Evolutionary conservation across 305 asterid genomes (phyloP).

Genomic region (Andrographis paniculata): DNA sequence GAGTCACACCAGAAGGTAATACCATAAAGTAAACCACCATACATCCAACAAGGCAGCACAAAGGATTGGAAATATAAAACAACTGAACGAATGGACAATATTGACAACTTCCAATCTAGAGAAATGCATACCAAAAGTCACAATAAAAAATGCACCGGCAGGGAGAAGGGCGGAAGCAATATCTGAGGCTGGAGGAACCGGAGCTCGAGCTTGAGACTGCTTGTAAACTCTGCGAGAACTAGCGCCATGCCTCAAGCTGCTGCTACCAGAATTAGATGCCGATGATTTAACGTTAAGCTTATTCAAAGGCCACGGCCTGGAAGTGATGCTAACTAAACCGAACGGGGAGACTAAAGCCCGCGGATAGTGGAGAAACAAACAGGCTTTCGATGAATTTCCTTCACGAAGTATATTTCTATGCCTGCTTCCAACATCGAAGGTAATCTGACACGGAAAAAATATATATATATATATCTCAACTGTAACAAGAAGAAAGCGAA

Average conservation of each 20-base stretch:
- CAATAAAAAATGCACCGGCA: conserved; percentile 59
- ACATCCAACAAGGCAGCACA: neutral
- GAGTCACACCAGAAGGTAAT: neutral
- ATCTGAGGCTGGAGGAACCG: conserved; percentile 38
- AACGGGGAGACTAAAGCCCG: conserved; percentile 23
- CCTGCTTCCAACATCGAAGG: neutral
- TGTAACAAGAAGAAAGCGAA: neutral
- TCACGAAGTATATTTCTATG: conserved; percentile 17
- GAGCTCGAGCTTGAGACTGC: conserved; percentile 52
- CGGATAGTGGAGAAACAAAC: conserved; percentile 21
- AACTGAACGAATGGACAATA: neutral
- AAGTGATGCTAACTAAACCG: conserved; percentile 21
- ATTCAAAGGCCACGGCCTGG: conserved; percentile 23
- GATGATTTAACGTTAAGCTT: conserved; percentile 29
- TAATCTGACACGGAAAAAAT: conserved; percentile 22
- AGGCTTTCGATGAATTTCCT: conserved; percentile 15
- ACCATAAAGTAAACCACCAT: neutral
- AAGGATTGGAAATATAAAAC: conserved; percentile 13
- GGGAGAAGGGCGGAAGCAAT: conserved; percentile 50
- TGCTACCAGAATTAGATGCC: conserved; percentile 31
- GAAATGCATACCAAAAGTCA: conserved; percentile 55
- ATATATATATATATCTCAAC: too few relatives aligned
- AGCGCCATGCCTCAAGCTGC: conserved; percentile 31
- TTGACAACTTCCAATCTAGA: conserved; percentile 1
- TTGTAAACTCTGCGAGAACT: conserved; percentile 51